Conservation (phyloP, 2,329 filamentous ascomycete genomes). For the Teratosphaeria destructans region DNA sequence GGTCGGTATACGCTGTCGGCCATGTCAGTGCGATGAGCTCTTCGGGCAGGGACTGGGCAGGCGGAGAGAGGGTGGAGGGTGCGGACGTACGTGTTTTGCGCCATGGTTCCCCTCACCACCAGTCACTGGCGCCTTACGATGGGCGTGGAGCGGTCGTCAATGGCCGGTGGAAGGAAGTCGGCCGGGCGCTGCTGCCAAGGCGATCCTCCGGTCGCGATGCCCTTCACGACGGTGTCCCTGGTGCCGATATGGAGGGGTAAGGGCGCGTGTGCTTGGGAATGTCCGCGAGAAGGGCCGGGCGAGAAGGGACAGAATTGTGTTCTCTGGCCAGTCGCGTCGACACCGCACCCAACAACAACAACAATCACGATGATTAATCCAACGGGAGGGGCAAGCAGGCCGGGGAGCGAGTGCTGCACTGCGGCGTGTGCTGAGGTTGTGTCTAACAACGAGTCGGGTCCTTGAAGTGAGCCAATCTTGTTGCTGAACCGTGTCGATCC, state of each 20-base stretch:
- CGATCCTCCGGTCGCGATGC: not conserved
- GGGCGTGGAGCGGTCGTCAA: not conserved
- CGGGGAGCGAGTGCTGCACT: not conserved
- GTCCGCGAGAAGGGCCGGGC: not conserved
- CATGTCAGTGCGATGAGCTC: not conserved
- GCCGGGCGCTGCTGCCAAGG: not conserved
- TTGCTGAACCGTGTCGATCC: not conserved
- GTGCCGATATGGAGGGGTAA: not conserved
- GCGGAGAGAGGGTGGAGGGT: not conserved
- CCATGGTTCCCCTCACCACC: not conserved
- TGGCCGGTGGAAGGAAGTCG: not conserved
- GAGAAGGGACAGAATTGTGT: not conserved
- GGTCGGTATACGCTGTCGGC: conserved; percentile 46
- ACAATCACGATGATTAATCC: too few relatives aligned
- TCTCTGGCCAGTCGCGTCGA: not conserved
- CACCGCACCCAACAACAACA: not conserved
- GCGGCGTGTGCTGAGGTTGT: not conserved
- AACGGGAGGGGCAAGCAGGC: not conserved
- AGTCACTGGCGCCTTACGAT: not conserved
- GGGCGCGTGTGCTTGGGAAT: not conserved
- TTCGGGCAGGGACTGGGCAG: not conserved
- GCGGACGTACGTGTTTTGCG: conserved; percentile 5
- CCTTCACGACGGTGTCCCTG: not conserved
- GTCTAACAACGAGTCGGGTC: not conserved
- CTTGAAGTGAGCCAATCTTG: not conserved